phyloP scores from a whole-genome alignment of 1,284 basidiomycete species.

The Austropuccinia psidii region DNA sequence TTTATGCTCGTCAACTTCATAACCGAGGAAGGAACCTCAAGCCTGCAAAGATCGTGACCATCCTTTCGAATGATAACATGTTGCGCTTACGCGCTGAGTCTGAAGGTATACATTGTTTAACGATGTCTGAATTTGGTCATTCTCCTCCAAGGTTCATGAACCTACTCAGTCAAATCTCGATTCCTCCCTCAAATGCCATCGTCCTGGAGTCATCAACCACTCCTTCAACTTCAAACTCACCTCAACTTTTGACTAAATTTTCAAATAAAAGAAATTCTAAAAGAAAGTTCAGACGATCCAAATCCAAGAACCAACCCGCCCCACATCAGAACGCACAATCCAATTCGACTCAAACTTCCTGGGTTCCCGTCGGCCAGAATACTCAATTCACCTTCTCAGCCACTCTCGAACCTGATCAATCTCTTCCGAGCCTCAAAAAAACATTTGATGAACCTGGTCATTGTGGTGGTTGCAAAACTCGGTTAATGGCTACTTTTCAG shows the following conservation, averaged over 20 bases:
- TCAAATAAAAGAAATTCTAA: no score
- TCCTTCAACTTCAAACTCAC: not conserved
- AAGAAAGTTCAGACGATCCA: not conserved
- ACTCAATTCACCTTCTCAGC: constrained; percentile 1
- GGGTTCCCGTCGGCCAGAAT: not conserved
- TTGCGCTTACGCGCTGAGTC: constrained; percentile 12
- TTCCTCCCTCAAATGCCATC: not conserved
- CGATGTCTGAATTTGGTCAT: constrained; percentile 6
- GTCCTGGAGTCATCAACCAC: not conserved
- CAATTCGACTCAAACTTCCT: not conserved
- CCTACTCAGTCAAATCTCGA: not conserved
- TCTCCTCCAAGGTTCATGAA: not conserved
- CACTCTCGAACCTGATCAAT: constrained; percentile 2
- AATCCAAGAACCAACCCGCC: not conserved
- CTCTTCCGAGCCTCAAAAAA: not conserved
- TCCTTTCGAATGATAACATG: constrained; percentile 26
- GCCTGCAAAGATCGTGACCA: not conserved
- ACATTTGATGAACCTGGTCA: not conserved
- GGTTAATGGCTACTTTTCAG: not conserved
- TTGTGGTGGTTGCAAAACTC: not conserved
- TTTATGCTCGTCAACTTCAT: constrained; percentile 4
- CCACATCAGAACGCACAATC: not conserved
- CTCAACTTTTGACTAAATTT: not conserved
- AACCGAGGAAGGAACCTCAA: not conserved
- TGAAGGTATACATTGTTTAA: constrained; percentile 15